Evolutionary conservation across 495 filamentous ascomycete species (phyloP).

Genomic region (Aspergillus conjunctus): DNA sequence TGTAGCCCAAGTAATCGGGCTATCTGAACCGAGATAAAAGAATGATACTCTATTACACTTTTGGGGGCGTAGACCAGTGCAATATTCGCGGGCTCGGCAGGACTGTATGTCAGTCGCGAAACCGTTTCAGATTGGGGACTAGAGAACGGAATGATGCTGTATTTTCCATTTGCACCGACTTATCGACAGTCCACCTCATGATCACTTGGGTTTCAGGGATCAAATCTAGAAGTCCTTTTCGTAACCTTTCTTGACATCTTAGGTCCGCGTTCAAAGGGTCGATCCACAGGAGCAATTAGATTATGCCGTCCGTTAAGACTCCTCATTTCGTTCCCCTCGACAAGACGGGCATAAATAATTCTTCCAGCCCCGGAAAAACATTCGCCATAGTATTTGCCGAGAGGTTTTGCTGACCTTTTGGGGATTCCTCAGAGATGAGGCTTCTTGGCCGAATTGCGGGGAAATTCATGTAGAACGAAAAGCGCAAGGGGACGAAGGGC

Average conservation of each 20-base stretch:
- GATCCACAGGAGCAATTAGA: slow-evolving; percentile 3
- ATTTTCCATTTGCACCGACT: too few species aligned
- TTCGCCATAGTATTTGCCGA: slow-evolving; percentile 4
- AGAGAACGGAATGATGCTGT: too few species aligned
- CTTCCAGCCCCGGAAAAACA: slow-evolving; percentile 5
- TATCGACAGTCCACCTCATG: too few species aligned
- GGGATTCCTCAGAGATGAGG: not conserved
- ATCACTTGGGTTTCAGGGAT: too few species aligned
- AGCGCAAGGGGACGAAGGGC: too few species aligned
- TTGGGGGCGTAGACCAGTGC: not conserved
- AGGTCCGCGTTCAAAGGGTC: not conserved
- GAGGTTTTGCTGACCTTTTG: not conserved
- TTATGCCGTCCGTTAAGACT: slow-evolving; percentile 15
- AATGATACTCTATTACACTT: slow-evolving; percentile 1
- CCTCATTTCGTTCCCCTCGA: not conserved
- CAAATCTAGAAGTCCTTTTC: too few species aligned
- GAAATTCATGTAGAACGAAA: not conserved
- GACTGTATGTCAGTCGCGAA: too few species aligned
- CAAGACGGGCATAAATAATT: not conserved
- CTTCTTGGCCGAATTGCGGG: slow-evolving; percentile 1
- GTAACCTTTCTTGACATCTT: not conserved
- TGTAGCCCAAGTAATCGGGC: not conserved
- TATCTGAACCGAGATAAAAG: not conserved
- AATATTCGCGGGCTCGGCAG: too few species aligned
- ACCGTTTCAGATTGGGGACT: too few species aligned